Base-by-base conservation (phyloP, 164 flowering plant species). In the Dillenia suffruticosa region DNA sequence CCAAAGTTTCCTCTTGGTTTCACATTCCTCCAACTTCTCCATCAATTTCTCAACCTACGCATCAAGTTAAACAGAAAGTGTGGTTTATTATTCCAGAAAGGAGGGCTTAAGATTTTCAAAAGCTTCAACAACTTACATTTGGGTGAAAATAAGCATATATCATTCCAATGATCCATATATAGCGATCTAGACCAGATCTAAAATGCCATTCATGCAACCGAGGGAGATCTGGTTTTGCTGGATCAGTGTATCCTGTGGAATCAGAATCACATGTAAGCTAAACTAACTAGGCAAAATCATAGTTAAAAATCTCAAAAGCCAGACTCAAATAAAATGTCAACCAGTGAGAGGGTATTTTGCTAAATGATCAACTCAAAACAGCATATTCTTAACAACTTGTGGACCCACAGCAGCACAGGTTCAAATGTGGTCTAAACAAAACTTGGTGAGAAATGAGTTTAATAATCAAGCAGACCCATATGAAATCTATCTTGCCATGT, bases 151-250 rank as follows among this genome's bases (percentile, higher is more conserved):
- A 94, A 49, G 99, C 99, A 74, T 91, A 89, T 72, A 94, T 77
- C 97, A 94, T 94, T 71, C 99, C 99, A 60, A 94, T 73, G 49
- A 94, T 94, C 99, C 99, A 94, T 63, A 94, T 88, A 61, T 94
- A 91, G 60, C 99, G 96, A 74, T 94, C 99, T 67, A 94, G 92
- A 64, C 99, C 99, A 52, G 99, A 94, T 82, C 99, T 80, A 72
- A 94, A 94, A 67, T 88, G 92, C 99, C 99, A 94, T 70, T 94
- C 99, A 70, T 91, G 93, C 68, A 94, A 70, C n/a, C 77, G 86
- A 52, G 96, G 84, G 14, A 89, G 80, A 59, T 81, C 82, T 46
- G 79, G 79, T 71, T 94, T 91, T 66, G 83, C 84, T 56, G 97
- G 98, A 77, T 93, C 96, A 62, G 83, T 72, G 73, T 94, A 93